Evolutionary conservation across 106 monocot genomes (phyloP).

Genomic region (Agapanthus africanus): DNA sequence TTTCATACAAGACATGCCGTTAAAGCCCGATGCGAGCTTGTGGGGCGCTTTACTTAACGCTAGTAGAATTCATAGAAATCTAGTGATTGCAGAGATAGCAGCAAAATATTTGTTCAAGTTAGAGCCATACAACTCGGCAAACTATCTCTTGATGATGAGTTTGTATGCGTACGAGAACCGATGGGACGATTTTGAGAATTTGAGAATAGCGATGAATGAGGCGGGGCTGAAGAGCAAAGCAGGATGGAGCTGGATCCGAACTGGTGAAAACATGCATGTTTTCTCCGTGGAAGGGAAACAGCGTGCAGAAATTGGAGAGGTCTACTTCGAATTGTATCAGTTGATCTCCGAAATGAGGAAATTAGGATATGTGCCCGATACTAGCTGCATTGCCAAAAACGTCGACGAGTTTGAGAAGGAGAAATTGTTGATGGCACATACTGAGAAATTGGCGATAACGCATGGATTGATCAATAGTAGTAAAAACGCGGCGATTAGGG

Average conservation of each 20-base stretch:
- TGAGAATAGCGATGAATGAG: conserved; percentile 38
- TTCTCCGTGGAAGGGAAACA: conserved; percentile 39
- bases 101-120: conserved; percentile 33
- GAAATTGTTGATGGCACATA: conserved; percentile 48
- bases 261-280: conserved; percentile 29
- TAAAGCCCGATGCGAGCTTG: conserved; percentile 35
- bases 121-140: conserved; percentile 51
- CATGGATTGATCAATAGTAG: conserved; percentile 47
- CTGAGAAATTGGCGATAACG: conserved; percentile 57
- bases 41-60: conserved; percentile 54
- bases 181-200: conserved; percentile 44
- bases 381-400: conserved; percentile 33
- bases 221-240: conserved; percentile 28
- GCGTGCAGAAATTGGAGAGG: conserved; percentile 43
- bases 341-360: conserved; percentile 36
- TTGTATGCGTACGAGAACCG: conserved; percentile 31
- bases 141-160: conserved; percentile 53
- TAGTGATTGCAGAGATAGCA: conserved; percentile 36
- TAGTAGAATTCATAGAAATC: conserved; percentile 36
- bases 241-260: conserved; percentile 32
- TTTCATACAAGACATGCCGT: conserved; percentile 42
- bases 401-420: conserved; percentile 43
- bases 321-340: conserved; percentile 34
- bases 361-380: conserved; percentile 53
- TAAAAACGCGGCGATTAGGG: conserved; percentile 25